Percentiles rank a stretch among this genome's conserved stretches.
Evolutionary conservation across 2,329 filamentous ascomycete species (phyloP).

Genomic region (Fusarium bulbicola): DNA sequence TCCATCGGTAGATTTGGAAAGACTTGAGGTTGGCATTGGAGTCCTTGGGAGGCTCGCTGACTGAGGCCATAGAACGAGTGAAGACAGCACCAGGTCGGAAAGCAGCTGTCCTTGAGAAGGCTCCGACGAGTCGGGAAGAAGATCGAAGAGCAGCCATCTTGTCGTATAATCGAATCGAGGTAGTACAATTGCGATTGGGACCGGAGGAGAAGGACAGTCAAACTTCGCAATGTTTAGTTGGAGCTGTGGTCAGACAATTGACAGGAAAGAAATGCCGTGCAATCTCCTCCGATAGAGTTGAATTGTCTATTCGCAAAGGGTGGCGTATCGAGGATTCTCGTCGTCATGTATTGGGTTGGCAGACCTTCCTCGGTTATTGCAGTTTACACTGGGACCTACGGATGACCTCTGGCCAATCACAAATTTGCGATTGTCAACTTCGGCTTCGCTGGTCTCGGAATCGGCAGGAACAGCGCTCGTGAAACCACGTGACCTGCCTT

Average conservation of each 20-base stretch:
- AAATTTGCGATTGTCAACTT: slow-evolving; percentile 44
- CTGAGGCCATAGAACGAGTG: slow-evolving; percentile 63
- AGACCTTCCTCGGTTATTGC: slow-evolving; percentile 47
- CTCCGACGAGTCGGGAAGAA: slow-evolving; percentile 62
- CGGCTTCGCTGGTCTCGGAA: slow-evolving; percentile 40
- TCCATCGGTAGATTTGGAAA: slow-evolving; percentile 99
- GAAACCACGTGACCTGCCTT: slow-evolving; percentile 29
- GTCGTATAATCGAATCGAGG: slow-evolving; percentile 33
- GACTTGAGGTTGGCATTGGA: slow-evolving; percentile 82
- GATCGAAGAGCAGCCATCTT: slow-evolving; percentile 71
- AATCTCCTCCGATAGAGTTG: slow-evolving; percentile 42
- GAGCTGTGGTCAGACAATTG: slow-evolving; percentile 38
- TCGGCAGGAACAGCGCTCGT: slow-evolving; percentile 35
- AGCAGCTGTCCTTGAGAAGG: slow-evolving; percentile 53
- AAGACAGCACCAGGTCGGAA: slow-evolving; percentile 53
- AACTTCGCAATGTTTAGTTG: slow-evolving; percentile 32
- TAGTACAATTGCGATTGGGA: slow-evolving; percentile 23
- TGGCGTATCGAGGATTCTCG: slow-evolving; percentile 39
- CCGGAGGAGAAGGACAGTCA: slow-evolving; percentile 43
- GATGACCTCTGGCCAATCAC: slow-evolving; percentile 38
- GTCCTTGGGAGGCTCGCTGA: slow-evolving; percentile 67
- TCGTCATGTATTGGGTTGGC: slow-evolving; percentile 43
- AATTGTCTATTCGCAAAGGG: slow-evolving; percentile 35
- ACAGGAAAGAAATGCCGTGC: slow-evolving; percentile 41
- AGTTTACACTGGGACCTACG: slow-evolving; percentile 29